Evolutionary conservation across 768 basidiomycete genomes (phyloP).

Genomic region (Termitomyces sp.): DNA sequence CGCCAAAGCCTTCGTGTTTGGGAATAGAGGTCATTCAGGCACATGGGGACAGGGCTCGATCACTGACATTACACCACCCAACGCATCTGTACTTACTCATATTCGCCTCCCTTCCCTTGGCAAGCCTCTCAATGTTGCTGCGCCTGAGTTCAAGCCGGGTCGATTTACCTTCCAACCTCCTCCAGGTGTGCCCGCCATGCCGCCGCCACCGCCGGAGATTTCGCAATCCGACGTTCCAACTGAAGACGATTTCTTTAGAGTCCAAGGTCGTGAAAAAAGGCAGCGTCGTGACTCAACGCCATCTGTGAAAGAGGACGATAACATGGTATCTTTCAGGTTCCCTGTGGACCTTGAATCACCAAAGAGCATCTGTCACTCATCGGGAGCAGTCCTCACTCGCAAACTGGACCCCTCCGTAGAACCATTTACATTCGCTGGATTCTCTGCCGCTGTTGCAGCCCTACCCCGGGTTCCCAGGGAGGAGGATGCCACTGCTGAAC

Average conservation of each 20-base stretch:
- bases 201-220: constrained; percentile 22
- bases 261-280: constrained; percentile 79
- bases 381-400: constrained; percentile 14
- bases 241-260: constrained; percentile 37
- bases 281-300: constrained; percentile 50
- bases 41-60: constrained; percentile 28
- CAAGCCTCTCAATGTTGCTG: constrained; percentile 72
- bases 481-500: constrained; percentile 6
- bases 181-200: constrained; percentile 56
- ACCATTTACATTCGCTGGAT: constrained; percentile 67
- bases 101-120: constrained; percentile 45
- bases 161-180: constrained; percentile 77
- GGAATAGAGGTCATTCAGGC: constrained; percentile 28
- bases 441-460: constrained; percentile 37
- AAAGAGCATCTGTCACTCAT: constrained; percentile 36
- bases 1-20: constrained; percentile 84
- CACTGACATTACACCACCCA: constrained; percentile 25
- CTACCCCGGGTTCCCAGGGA: constrained; percentile 23
- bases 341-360: constrained; percentile 50
- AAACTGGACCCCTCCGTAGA: constrained; percentile 41
- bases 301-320: constrained; percentile 49
- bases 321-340: constrained; percentile 75
- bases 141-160: constrained; percentile 75
- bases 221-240: constrained; percentile 24
- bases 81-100: constrained; percentile 29